Evolutionary conservation across 2,329 filamentous ascomycete species (phyloP), one percentile per base, ranked within the genome.

Genomic region (Elsinoe necatrix): DNA sequence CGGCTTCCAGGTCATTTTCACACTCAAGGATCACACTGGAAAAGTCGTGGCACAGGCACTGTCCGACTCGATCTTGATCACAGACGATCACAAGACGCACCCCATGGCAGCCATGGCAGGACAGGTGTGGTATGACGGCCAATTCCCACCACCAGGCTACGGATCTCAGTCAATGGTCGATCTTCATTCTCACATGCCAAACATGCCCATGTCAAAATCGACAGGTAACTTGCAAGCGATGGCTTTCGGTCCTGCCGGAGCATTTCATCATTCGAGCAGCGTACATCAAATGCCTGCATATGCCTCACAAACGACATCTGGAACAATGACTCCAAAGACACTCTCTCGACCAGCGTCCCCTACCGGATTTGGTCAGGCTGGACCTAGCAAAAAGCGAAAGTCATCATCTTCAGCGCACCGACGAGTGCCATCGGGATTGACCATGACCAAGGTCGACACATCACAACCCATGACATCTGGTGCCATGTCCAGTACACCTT

Each of bases 41-140:
- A 83, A 83, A 43, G 75, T 95, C 29, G 75, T 97, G 42, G 87
- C 89, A 5, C 92, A 98, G 71, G 83, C 84, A 54, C 85, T 95
- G 62, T 89, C 89, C 18, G 84, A 86, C 56, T 87, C 89, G 0
- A 95, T 97, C 62, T 92, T 96, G 80, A 96, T 97, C 61, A 97
- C 93, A 1, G 92, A 98, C 68, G 92, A 98, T 66, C 92, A 97
- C 75, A 97, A 97, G 74, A 95, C 89, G 6, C 86, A 89, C 64
- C 67, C 67, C 55, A 62, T 66, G 29, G 59, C 67, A 7, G 60
- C 63, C 2, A 62, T 67, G 42, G 48, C 65, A 4, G 63, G 62
- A 31, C 65, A 65, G 21, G 59, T 62, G 14, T 66, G 63, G 58
- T 65, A 65, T 34, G 62, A 64, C 16, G 54, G 62, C 12, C 61